A percentile compares a stretch with the other conserved stretches of the same genome.
phyloP scores from a whole-genome alignment of 306 rosid genomes.

The Myrica gale region DNA sequence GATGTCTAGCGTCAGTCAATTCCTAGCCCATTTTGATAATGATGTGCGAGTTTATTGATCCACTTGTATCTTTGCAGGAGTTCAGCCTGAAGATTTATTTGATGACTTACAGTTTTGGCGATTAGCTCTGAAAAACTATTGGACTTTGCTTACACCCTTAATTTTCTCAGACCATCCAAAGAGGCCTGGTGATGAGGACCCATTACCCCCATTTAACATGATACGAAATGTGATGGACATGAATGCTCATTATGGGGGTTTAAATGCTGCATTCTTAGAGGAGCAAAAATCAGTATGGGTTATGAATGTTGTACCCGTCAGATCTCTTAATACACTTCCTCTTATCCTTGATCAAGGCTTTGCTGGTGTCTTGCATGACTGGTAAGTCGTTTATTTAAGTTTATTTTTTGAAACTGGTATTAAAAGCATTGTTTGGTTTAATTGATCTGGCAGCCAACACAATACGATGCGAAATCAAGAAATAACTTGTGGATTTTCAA shows the following conservation, averaged over 20 bases:
- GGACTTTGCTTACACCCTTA: constrained; percentile 94
- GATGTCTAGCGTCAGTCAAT: background rate
- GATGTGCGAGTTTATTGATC: constrained; percentile 33
- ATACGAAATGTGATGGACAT: constrained; percentile 95
- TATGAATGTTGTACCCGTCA: constrained; percentile 90
- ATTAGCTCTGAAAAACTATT: constrained; percentile 68
- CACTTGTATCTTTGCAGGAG: constrained; percentile 61
- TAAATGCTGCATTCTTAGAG: constrained; percentile 87
- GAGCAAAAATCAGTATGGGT: constrained; percentile 89
- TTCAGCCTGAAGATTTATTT: constrained; percentile 73
- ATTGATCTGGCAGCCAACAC: background rate
- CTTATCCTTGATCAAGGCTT: constrained; percentile 87
- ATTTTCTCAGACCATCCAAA: constrained; percentile 99
- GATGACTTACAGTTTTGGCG: constrained; percentile 79
- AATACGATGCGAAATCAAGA: background rate
- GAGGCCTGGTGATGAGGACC: constrained; percentile 99
- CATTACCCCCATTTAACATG: constrained; percentile 97
- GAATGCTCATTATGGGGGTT: constrained; percentile 85
- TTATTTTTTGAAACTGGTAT: constrained; percentile 12
- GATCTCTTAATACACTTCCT: constrained; percentile 74
- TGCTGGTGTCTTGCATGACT: constrained; percentile 90
- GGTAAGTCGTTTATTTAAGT: constrained; percentile 53
- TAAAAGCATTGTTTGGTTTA: background rate
- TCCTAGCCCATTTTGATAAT: constrained; percentile 2
- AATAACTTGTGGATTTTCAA: background rate